A percentile compares a stretch with the other conserved stretches of the same genome.
Conservation (phyloP, 495 filamentous ascomycete species). For the Amorphotheca resinae region DNA sequence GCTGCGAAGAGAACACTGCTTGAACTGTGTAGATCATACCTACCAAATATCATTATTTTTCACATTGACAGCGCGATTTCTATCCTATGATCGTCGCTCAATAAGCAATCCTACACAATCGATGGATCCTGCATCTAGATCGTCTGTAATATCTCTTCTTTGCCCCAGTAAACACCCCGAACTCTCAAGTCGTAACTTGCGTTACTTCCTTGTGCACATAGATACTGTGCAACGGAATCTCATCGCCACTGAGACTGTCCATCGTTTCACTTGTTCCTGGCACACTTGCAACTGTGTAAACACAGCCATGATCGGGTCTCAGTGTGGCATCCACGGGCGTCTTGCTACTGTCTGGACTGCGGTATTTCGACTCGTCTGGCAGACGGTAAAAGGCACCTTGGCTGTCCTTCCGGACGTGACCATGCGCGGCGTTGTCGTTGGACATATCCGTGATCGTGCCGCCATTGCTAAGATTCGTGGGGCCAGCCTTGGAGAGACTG, state of each 20-base stretch:
- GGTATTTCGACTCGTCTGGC: neutral
- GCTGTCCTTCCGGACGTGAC: neutral
- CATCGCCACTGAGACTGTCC: slow-evolving; percentile 13
- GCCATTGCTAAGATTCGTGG: neutral
- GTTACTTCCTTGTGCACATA: slow-evolving; percentile 20
- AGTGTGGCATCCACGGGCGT: slow-evolving; percentile 1
- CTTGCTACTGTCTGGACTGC: neutral
- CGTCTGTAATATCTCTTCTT: neutral
- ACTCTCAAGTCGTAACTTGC: slow-evolving; percentile 1
- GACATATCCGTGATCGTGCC: neutral
- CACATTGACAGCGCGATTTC: no score
- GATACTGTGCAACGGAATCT: slow-evolving; percentile 21
- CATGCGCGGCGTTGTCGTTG: neutral
- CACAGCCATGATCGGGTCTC: slow-evolving; percentile 2
- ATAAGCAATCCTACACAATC: neutral
- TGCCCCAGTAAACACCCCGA: neutral
- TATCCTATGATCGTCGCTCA: neutral
- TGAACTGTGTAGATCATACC: no score
- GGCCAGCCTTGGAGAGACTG: neutral
- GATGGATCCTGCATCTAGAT: neutral
- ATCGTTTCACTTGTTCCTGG: neutral
- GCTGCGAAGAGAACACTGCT: no score
- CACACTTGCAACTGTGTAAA: slow-evolving; percentile 3
- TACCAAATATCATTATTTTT: no score
- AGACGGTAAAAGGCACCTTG: slow-evolving; percentile 3